Percentiles rank a stretch among this genome's conserved stretches.
Conservation (phyloP, 768 basidiomycete genomes). For the Heimioporus sp. region DNA sequence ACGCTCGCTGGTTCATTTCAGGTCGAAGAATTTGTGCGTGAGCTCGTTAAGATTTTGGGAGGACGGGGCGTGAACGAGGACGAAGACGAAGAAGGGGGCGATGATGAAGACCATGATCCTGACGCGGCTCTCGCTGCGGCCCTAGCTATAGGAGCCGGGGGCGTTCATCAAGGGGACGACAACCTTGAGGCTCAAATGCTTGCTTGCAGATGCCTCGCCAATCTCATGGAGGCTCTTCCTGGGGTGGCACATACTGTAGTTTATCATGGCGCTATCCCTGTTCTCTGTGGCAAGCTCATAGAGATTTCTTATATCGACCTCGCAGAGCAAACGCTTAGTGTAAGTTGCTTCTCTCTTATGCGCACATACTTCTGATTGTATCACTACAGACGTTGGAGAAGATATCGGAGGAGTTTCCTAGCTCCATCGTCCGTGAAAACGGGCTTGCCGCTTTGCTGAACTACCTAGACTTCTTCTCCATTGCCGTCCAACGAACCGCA, state of each 20-base stretch:
- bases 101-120: slow-evolving; percentile 67
- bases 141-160: slow-evolving; percentile 75
- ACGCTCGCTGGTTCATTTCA: slow-evolving; percentile 95
- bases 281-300: slow-evolving; percentile 93
- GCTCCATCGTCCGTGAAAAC: slow-evolving; percentile 93
- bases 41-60: slow-evolving; percentile 88
- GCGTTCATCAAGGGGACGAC: slow-evolving; percentile 73
- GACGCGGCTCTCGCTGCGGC: slow-evolving; percentile 89
- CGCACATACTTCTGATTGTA: slow-evolving; percentile 9
- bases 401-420: slow-evolving; percentile 96
- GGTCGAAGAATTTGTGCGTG: slow-evolving; percentile 87
- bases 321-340: slow-evolving; percentile 96
- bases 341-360: slow-evolving; percentile 44
- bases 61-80: slow-evolving; percentile 69
- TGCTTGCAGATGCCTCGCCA: slow-evolving; percentile 94
- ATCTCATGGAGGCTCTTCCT: slow-evolving; percentile 98
- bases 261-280: slow-evolving; percentile 97
- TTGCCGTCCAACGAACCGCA: slow-evolving; percentile 95
- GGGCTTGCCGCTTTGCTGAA: slow-evolving; percentile 91
- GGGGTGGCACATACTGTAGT: slow-evolving; percentile 97
- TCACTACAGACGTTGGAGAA: slow-evolving; percentile 86
- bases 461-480: slow-evolving; percentile 98
- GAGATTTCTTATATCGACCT: slow-evolving; percentile 98
- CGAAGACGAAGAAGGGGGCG: slow-evolving; percentile 72
- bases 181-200: slow-evolving; percentile 93